Percentiles rank a stretch among this genome's conserved stretches.
These are phyloP conservation scores for Coemansia sp. DNA, from an alignment of 192 early-diverging fungal species.

Conservation along the genomic window DNA sequence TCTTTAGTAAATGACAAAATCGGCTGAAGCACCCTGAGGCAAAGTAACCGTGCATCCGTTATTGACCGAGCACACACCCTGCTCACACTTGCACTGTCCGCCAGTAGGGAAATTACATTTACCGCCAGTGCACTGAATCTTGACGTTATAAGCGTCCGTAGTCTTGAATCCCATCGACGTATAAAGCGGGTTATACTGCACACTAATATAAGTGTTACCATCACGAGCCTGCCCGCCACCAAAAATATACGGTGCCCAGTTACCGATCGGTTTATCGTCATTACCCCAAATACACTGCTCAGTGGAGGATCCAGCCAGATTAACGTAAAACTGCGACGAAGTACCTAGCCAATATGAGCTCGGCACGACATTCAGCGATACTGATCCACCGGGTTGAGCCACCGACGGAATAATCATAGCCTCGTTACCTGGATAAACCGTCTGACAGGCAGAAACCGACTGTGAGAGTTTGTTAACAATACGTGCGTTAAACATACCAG, in stretches of 20 bases:
- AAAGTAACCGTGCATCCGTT: slow-evolving; percentile 51
- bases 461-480: slow-evolving; percentile 36
- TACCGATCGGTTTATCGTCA: slow-evolving; percentile 26
- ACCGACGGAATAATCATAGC: slow-evolving; percentile 54
- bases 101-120: slow-evolving; percentile 46
- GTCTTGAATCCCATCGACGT: slow-evolving; percentile 28
- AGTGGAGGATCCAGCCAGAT: slow-evolving; percentile 33
- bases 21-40: slow-evolving; percentile 18
- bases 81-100: slow-evolving; percentile 50
- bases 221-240: slow-evolving; percentile 44
- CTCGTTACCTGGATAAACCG: slow-evolving; percentile 52
- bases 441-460: slow-evolving; percentile 53
- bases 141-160: slow-evolving; percentile 26
- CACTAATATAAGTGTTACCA: slow-evolving; percentile 51
- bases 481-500: slow-evolving; percentile 34
- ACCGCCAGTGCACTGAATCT: slow-evolving; percentile 30
- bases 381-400: slow-evolving; percentile 19
- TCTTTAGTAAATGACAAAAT: slow-evolving; percentile 37
- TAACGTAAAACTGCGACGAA: slow-evolving; percentile 53
- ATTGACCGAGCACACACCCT: slow-evolving; percentile 43
- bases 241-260: slow-evolving; percentile 53
- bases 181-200: slow-evolving; percentile 53
- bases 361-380: slow-evolving; percentile 40
- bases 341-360: slow-evolving; percentile 50
- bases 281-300: slow-evolving; percentile 50